Base-by-base conservation (phyloP, 2,329 filamentous ascomycete species). In the Microdochium bolleyi region DNA sequence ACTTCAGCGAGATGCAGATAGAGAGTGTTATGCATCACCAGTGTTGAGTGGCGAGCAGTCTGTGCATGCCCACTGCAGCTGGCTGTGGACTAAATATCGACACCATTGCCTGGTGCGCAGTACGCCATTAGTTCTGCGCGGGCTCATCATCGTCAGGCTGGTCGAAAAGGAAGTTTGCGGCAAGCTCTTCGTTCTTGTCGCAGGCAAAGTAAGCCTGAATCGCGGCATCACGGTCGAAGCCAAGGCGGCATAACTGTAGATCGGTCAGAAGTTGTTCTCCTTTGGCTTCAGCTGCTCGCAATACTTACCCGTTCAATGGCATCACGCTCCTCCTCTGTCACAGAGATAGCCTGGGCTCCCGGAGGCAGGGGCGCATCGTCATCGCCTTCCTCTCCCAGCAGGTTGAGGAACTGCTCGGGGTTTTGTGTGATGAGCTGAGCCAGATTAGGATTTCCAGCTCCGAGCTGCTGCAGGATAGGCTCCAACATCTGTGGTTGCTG, bases 151-250 rank as follows among this genome's bases (percentile, higher is more conserved):
- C 92, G 56, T 95, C 91, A 10, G 92, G 92, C 73, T 97, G 91
- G 63, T 99, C 94, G 67, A 99, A 99, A 55, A 99, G 78, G 72
- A 96, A 97, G 73, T 99, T 99, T 58, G 94, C 94, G 1, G 94
- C 94, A 51, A 99, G 79, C 72, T 99, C 94, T 73, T 99, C 94
- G 70, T 99, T 97, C 82, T 97, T 99, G 73, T 99, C 94, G 71
- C 94, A 99, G 32, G 94, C 94, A 68, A 99, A 99, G 74, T 97
- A 99, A 24, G 94, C 94, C 73, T 99, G 92, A 60, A 97, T 96
- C 51, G 94, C 94, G 62, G 91, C 83, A 62, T 97, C 91, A 55
- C 92, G 85, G 62, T 92, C 85, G 68, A 99, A 99, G 34, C 94
- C 94, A 48, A 99, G 84, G 58, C 88, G 87, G 73, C 90, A 96